These are phyloP conservation scores for Fraxinus velutina DNA, from an alignment of 305 asterid species.

Conservation along the genomic window DNA sequence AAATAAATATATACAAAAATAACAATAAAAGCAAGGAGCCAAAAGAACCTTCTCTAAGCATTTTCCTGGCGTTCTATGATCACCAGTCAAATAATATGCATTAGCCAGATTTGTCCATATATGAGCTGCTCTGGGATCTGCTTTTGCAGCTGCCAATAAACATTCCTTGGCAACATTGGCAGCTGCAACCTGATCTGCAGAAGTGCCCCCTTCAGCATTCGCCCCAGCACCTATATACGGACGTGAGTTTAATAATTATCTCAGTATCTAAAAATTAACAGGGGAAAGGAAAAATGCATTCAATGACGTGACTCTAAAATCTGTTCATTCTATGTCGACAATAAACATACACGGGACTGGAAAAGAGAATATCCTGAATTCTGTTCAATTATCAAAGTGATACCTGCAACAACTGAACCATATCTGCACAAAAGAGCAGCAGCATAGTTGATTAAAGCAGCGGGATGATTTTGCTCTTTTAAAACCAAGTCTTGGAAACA, in stretches of 20 bases:
- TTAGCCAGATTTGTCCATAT: slow-evolving; percentile 87
- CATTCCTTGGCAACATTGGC: slow-evolving; percentile 81
- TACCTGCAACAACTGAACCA: slow-evolving; percentile 85
- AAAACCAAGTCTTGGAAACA: slow-evolving; percentile 73
- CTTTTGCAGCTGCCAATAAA: slow-evolving; percentile 75
- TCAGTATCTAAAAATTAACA: neutral
- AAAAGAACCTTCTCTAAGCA: slow-evolving; percentile 79
- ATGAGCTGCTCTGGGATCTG: slow-evolving; percentile 85
- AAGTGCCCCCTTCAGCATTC: slow-evolving; percentile 47
- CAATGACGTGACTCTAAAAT: slow-evolving; percentile 15
- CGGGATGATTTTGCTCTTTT: slow-evolving; percentile 90
- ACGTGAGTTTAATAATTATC: slow-evolving; percentile 7
- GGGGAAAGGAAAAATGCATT: slow-evolving; percentile 1
- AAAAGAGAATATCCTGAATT: slow-evolving; percentile 14
- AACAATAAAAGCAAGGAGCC: slow-evolving; percentile 10
- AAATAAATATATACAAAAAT: neutral
- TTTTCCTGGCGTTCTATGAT: slow-evolving; percentile 72
- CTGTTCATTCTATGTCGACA: neutral
- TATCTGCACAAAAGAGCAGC: slow-evolving; percentile 70
- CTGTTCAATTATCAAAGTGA: slow-evolving; percentile 8
- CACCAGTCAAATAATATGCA: slow-evolving; percentile 80
- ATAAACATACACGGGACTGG: neutral
- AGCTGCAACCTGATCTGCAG: slow-evolving; percentile 52
- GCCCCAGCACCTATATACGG: slow-evolving; percentile 73
- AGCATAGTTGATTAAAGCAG: slow-evolving; percentile 81